Evolutionary conservation across 1,139 yeast genomes (phyloP).

Genomic region (Sugiyamaella novakii): DNA sequence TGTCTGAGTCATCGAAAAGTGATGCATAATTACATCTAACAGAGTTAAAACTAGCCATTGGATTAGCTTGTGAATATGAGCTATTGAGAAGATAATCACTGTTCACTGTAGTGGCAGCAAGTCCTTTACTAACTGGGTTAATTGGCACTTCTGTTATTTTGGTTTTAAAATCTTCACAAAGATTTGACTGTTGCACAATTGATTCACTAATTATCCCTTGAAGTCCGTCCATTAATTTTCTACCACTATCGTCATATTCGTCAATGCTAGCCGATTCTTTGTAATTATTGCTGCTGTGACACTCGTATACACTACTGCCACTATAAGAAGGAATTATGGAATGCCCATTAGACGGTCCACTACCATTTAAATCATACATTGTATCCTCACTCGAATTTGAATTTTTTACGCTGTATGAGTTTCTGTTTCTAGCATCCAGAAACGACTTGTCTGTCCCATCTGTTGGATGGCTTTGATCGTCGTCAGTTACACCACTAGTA

Average conservation of each 20-base stretch:
- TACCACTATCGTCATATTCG: conserved; percentile 1
- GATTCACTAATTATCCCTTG: neutral
- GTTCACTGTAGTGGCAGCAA: neutral
- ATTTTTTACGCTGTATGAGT: neutral
- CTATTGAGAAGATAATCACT: neutral
- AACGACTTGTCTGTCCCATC: neutral
- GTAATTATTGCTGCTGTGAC: conserved; percentile 8
- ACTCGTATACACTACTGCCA: conserved; percentile 11
- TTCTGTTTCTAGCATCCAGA: neutral
- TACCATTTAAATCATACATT: conserved; percentile 2
- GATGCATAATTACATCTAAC: conserved; percentile 1
- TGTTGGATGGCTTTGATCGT: neutral
- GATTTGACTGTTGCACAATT: neutral
- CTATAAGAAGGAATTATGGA: neutral
- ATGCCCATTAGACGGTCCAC: neutral
- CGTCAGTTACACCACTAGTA: neutral
- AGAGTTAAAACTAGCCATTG: neutral
- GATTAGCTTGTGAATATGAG: neutral
- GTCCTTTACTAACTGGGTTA: neutral
- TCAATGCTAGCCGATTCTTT: conserved; percentile 14
- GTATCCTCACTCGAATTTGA: conserved; percentile 8
- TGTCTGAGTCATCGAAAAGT: conserved; percentile 4
- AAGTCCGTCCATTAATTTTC: neutral
- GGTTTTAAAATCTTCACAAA: neutral
- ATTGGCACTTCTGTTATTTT: neutral